Percentiles rank a stretch among this genome's conserved stretches.
Evolutionary conservation across 768 basidiomycete genomes (phyloP).

Genomic region (Boletus bicolor): DNA sequence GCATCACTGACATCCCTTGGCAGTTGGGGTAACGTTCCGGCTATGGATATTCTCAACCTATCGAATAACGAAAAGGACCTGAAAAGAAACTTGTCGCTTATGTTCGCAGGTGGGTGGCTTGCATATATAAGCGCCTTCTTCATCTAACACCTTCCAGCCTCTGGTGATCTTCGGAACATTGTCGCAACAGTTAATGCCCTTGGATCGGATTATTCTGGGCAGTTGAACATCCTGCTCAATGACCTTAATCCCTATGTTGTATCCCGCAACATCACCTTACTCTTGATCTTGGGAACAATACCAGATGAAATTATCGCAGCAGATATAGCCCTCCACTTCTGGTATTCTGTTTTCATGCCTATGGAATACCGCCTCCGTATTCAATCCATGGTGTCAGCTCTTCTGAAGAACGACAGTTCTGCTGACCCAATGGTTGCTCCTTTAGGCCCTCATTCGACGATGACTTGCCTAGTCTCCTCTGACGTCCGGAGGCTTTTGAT

Average conservation of each 20-base stretch:
- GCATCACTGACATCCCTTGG: not conserved
- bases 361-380: slow-evolving; percentile 28
- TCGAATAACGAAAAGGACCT: slow-evolving; percentile 20
- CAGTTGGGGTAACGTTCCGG: slow-evolving; percentile 37
- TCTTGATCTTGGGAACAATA: slow-evolving; percentile 39
- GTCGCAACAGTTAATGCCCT: slow-evolving; percentile 42
- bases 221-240: slow-evolving; percentile 40
- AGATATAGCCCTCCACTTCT: slow-evolving; percentile 46
- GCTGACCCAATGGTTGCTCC: slow-evolving; percentile 4
- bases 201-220: slow-evolving; percentile 39
- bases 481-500: slow-evolving; percentile 11
- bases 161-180: slow-evolving; percentile 48
- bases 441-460: slow-evolving; percentile 13
- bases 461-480: slow-evolving; percentile 15
- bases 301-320: slow-evolving; percentile 34
- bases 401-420: slow-evolving; percentile 8
- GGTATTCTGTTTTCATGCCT: slow-evolving; percentile 46
- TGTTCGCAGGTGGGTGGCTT: slow-evolving; percentile 22
- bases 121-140: not conserved
- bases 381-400: slow-evolving; percentile 16
- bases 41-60: slow-evolving; percentile 32
- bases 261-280: slow-evolving; percentile 41
- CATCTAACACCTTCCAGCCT: slow-evolving; percentile 32
- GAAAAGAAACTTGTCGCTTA: slow-evolving; percentile 22
- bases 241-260: slow-evolving; percentile 33